Evolutionary conservation across 2,329 filamentous ascomycete genomes (phyloP).

Genomic region (Diaporthe capsici): DNA sequence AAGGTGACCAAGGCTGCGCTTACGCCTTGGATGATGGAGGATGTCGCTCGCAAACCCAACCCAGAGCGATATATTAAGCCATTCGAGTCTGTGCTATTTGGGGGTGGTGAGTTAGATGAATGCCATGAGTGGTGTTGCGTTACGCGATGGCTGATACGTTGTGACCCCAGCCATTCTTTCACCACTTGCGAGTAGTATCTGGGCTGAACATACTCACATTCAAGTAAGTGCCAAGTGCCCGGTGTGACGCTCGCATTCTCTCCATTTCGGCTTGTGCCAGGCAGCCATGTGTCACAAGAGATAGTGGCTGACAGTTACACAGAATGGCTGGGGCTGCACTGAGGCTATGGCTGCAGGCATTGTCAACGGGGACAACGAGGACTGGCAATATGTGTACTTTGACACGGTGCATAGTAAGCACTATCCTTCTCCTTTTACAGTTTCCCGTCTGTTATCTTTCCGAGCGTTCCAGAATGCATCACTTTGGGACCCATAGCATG

Average conservation of each 20-base stretch:
- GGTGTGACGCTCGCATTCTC: background rate
- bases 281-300: background rate
- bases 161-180: slow-evolving; percentile 34
- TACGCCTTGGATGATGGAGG: slow-evolving; percentile 45
- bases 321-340: slow-evolving; percentile 42
- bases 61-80: slow-evolving; percentile 35
- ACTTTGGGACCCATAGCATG: too few species aligned
- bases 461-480: too few species aligned
- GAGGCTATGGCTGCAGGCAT: slow-evolving; percentile 39
- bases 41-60: slow-evolving; percentile 41
- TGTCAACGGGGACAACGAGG: slow-evolving; percentile 39
- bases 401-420: slow-evolving; percentile 38
- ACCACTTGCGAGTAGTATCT: slow-evolving; percentile 27
- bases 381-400: slow-evolving; percentile 43
- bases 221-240: slow-evolving; percentile 20
- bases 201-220: slow-evolving; percentile 35
- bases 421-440: too few species aligned
- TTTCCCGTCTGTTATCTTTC: too few species aligned
- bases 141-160: background rate
- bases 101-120: slow-evolving; percentile 33
- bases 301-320: slow-evolving; percentile 3
- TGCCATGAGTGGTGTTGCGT: background rate
- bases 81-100: slow-evolving; percentile 24
- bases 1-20: slow-evolving; percentile 40
- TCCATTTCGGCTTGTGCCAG: background rate